Percentiles rank a stretch among this genome's conserved stretches.
Conservation (phyloP, 1,139 yeast genomes). For the Debaryomycetaceae sp. region DNA sequence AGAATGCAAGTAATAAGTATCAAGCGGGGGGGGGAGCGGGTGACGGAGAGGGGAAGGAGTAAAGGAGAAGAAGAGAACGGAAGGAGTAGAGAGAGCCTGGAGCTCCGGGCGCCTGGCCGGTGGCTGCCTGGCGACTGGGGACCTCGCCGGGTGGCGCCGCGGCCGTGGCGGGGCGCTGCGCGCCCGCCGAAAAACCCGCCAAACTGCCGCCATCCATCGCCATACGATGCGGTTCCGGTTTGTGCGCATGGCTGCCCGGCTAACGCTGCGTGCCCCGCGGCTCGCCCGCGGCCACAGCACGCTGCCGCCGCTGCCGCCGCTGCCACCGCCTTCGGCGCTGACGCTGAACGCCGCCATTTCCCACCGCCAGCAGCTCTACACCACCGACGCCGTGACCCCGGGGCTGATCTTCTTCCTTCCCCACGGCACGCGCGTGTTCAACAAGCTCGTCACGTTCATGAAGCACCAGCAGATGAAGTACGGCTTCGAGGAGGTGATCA, state of each 20-base stretch:
- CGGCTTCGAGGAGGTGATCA: conserved; percentile 89
- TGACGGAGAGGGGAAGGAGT: no score
- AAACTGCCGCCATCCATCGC: no score
- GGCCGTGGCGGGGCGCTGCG: no score
- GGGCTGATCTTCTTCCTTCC: conserved; percentile 89
- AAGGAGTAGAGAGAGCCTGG: no score
- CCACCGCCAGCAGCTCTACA: conserved; percentile 66
- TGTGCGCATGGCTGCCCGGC: conserved; percentile 1
- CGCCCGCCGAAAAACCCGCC: no score
- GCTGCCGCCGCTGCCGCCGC: not conserved
- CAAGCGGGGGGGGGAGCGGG: no score
- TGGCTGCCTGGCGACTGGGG: no score
- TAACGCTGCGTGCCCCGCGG: not conserved
- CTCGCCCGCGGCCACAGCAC: not conserved
- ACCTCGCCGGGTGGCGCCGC: no score
- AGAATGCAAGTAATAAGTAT: no score
- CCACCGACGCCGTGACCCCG: conserved; percentile 76
- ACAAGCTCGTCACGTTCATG: conserved; percentile 75
- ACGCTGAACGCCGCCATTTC: conserved; percentile 31
- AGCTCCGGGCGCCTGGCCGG: no score
- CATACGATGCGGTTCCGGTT: no score
- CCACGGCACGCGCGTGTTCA: conserved; percentile 84
- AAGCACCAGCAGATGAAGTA: conserved; percentile 74
- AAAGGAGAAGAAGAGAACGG: no score
- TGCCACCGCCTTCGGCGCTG: conserved; percentile 1